A percentile compares a stretch with the other conserved stretches of the same genome.
Evolutionary conservation across 495 filamentous ascomycete genomes (phyloP).

Genomic region (Thermothielavioides terrestris): DNA sequence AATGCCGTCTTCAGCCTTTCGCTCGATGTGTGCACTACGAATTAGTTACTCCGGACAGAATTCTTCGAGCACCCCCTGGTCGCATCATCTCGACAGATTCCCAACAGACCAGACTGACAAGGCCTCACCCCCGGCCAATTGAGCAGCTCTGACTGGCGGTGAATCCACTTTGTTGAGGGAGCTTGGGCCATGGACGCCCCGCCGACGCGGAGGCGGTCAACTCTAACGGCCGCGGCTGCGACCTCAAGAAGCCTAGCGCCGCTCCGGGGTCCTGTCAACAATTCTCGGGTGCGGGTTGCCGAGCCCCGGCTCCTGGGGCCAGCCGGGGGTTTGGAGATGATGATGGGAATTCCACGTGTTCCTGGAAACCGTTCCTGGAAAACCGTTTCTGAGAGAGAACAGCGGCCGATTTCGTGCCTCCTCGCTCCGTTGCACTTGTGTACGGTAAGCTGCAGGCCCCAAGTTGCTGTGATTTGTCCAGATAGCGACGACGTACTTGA

Average conservation of each 20-base stretch:
- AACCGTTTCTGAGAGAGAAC: too few relatives aligned
- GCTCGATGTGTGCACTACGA: background rate
- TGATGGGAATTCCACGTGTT: background rate
- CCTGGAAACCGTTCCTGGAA: too few relatives aligned
- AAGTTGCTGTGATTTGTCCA: too few relatives aligned
- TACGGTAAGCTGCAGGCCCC: too few relatives aligned
- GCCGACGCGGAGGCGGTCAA: conserved; percentile 18
- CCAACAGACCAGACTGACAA: conserved; percentile 5
- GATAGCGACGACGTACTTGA: too few relatives aligned
- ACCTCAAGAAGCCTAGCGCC: conserved; percentile 11
- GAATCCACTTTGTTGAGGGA: conserved; percentile 22
- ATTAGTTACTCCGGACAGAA: background rate
- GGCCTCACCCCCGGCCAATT: conserved; percentile 3
- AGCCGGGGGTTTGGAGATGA: background rate
- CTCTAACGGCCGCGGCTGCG: conserved; percentile 1
- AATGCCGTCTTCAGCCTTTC: too few relatives aligned
- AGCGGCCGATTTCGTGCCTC: too few relatives aligned
- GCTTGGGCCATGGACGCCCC: conserved; percentile 19
- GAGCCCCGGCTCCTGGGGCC: too few relatives aligned
- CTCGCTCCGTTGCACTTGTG: too few relatives aligned
- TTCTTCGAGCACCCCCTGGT: conserved; percentile 2
- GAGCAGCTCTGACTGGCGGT: conserved; percentile 7
- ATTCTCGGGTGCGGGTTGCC: conserved; percentile 9
- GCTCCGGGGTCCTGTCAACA: conserved; percentile 11
- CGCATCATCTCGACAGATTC: conserved; percentile 6